Evolutionary conservation across 2,329 filamentous ascomycete genomes (phyloP).

Genomic region (Hypoxylon sp.): DNA sequence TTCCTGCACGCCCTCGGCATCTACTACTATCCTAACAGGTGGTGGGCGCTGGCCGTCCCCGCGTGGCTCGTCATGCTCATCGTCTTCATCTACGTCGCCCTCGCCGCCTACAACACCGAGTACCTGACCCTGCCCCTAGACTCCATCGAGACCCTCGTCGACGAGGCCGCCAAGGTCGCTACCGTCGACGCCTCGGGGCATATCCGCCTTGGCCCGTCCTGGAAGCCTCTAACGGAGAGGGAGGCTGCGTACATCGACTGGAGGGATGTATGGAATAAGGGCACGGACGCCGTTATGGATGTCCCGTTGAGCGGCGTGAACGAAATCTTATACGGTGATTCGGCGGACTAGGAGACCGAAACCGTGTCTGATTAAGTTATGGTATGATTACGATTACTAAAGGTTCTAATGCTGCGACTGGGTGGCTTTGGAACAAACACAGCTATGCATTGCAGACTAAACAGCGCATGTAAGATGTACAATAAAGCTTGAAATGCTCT

Average conservation of each 20-base stretch:
- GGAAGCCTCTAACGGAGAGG: constrained; percentile 53
- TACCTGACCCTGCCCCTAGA: constrained; percentile 84
- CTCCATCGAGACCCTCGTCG: constrained; percentile 89
- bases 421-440: not conserved
- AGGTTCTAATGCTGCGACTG: not conserved
- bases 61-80: constrained; percentile 89
- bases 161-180: constrained; percentile 88
- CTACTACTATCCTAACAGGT: constrained; percentile 95
- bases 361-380: constrained; percentile 27
- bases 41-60: constrained; percentile 96
- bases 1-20: constrained; percentile 94
- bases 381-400: constrained; percentile 17
- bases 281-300: constrained; percentile 98
- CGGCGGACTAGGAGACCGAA: constrained; percentile 41
- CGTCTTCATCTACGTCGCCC: constrained; percentile 92
- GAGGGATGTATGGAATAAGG: constrained; percentile 87
- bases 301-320: constrained; percentile 94
- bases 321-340: constrained; percentile 86
- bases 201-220: constrained; percentile 54
- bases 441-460: not conserved
- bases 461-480: not conserved
- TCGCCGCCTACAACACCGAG: constrained; percentile 90
- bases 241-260: constrained; percentile 67
- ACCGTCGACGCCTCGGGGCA: constrained; percentile 79
- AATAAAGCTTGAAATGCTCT: not conserved